Evolutionary conservation across 352 stramenopile genomes (phyloP).

Genomic region (Phytophthora colocasiae): DNA sequence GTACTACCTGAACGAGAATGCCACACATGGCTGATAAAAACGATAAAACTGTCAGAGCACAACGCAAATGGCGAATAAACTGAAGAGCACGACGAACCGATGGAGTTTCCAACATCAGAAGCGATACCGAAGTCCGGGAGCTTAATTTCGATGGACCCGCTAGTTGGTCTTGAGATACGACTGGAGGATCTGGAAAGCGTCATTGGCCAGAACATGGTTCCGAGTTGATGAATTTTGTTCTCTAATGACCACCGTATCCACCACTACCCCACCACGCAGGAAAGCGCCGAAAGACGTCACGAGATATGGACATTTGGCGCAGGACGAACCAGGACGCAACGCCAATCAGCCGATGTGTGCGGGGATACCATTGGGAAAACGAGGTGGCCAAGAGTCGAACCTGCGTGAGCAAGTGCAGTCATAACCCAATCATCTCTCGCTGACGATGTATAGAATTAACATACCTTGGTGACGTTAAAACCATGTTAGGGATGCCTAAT

Average conservation of each 20-base stretch:
- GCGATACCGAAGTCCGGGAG: slow-evolving; percentile 97
- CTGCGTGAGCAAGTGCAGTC: too few species aligned
- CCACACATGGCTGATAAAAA: slow-evolving; percentile 83
- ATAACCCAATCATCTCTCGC: too few species aligned
- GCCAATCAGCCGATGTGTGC: too few species aligned
- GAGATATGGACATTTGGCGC: slow-evolving; percentile 77
- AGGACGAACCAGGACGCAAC: too few species aligned
- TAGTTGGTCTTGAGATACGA: slow-evolving; percentile 94
- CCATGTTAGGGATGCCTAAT: too few species aligned
- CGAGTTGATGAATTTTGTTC: slow-evolving; percentile 87
- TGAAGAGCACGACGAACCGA: slow-evolving; percentile 45
- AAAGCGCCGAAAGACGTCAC: slow-evolving; percentile 93
- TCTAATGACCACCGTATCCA: slow-evolving; percentile 91
- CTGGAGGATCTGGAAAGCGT: slow-evolving; percentile 95
- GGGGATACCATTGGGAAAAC: too few species aligned
- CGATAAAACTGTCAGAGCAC: slow-evolving; percentile 16
- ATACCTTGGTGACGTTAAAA: too few species aligned
- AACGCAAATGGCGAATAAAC: neutral
- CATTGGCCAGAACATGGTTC: slow-evolving; percentile 88
- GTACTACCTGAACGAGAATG: slow-evolving; percentile 94
- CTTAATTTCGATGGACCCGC: slow-evolving; percentile 90
- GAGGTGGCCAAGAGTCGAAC: too few species aligned
- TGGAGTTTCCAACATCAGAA: slow-evolving; percentile 87
- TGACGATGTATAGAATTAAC: too few species aligned
- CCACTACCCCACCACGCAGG: slow-evolving; percentile 85